Conservation (phyloP, 805 yeast genomes). For the Blastobotrys americana region DNA sequence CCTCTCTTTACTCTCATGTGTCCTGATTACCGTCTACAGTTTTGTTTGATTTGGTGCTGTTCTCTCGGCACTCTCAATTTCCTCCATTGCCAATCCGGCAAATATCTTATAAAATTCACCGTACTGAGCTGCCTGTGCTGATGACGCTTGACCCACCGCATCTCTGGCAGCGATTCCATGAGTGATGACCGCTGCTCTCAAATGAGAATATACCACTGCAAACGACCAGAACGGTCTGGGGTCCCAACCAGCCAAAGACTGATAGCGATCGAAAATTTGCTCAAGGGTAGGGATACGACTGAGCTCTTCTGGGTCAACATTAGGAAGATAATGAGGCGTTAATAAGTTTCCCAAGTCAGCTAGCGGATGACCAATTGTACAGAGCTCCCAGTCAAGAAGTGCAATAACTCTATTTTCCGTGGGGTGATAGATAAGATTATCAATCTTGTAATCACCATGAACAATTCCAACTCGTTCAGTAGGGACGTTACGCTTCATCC, state of each 20-base stretch:
- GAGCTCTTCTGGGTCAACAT: conserved; percentile 9
- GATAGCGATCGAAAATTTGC: conserved; percentile 21
- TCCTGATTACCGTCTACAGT: too few relatives aligned
- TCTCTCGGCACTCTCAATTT: conserved; percentile 10
- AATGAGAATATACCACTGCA: conserved; percentile 50
- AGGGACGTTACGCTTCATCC: conserved; percentile 42
- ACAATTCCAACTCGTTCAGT: conserved; percentile 41
- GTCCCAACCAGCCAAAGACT: conserved; percentile 35
- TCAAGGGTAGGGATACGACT: conserved; percentile 23
- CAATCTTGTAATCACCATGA: conserved; percentile 61
- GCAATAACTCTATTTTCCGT: conserved; percentile 44
- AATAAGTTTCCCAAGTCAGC: conserved; percentile 54
- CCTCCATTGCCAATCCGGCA: conserved; percentile 26
- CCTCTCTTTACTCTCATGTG: too few relatives aligned
- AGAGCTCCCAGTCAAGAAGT: conserved; percentile 59
- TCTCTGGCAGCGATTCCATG: conserved; percentile 58
- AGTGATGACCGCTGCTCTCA: conserved; percentile 48
- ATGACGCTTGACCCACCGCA: conserved; percentile 46
- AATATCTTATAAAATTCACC: conserved; percentile 31
- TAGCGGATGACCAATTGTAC: conserved; percentile 58
- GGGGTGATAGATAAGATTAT: conserved; percentile 56
- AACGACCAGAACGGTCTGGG: conserved; percentile 42
- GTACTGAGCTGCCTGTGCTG: conserved; percentile 41
- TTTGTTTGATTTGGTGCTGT: not conserved
- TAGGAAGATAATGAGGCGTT: conserved; percentile 46